Evolutionary conservation across 495 filamentous ascomycete genomes (phyloP), one percentile per base, ranked within the genome.

Genomic region (Tuber borchii): DNA sequence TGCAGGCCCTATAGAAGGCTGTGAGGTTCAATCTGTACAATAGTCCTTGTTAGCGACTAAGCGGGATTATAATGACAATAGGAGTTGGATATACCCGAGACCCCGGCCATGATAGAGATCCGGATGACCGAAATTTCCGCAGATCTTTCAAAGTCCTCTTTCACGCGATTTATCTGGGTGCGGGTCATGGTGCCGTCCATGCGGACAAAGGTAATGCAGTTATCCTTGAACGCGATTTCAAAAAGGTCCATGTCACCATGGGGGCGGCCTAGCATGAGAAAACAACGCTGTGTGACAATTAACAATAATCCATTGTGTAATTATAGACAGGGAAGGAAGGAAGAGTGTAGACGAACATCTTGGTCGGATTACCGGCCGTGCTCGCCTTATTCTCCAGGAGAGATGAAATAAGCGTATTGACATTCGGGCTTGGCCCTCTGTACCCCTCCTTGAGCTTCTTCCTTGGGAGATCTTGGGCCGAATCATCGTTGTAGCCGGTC

Each of bases 231-330:
- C 2, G 95, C 95, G 71, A 93, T 89, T 81, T 97, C 90, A 78
- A 99, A 96, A 20, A 99, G 88, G 82, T 99, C 95, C 45, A 99
- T 89, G 83, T 97, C n/a, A n/a, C n/a, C n/a, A n/a, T n/a, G n/a
- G n/a, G 93, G 2, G 92, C 90, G 0, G 95, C 97, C 95, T 95
- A 99, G 42, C 89, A 89, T 2, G 94, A 97, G 83, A 98, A 97
- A 31, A 99, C 89, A 20, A 99, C 95, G 68, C 91, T 61, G 22
- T 26, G n/a, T 12, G n/a, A 26, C 92, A 82, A 97, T 97, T 84
- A 93, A 90, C 0, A 93, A 93, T 0, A 86, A n/a, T n/a, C n/a
- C n/a, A n/a, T n/a, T n/a, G n/a, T n/a, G n/a, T n/a, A n/a, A 87
- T 74, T 92, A 85, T 14, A 14, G 51, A 8, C 1, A 26, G 51